These are phyloP conservation scores for Saturnispora gosingensis DNA, from an alignment of 805 yeast species.

Conservation along the genomic window DNA sequence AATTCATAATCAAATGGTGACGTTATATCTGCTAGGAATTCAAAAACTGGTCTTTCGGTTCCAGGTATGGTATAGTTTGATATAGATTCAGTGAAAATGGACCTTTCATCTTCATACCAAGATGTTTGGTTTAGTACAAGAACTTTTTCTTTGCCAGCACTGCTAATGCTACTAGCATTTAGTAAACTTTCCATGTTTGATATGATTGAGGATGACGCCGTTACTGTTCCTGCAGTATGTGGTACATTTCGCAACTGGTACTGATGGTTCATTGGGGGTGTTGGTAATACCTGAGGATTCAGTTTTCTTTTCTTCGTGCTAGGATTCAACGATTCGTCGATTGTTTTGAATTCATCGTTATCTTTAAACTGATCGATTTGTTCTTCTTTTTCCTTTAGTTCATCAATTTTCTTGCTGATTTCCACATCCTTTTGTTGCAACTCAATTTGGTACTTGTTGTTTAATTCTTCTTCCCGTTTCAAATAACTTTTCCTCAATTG, in stretches of 20 bases:
- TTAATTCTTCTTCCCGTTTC: slow-evolving; percentile 32
- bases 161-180: neutral
- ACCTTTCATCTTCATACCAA: slow-evolving; percentile 30
- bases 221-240: neutral
- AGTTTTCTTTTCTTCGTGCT: neutral
- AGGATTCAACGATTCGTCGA: slow-evolving; percentile 3
- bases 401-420: slow-evolving; percentile 12
- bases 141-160: slow-evolving; percentile 8
- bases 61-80: slow-evolving; percentile 31
- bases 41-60: slow-evolving; percentile 24
- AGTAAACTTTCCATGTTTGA: neutral
- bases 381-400: slow-evolving; percentile 3
- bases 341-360: slow-evolving; percentile 5
- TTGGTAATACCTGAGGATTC: neutral
- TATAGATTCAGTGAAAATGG: slow-evolving; percentile 30
- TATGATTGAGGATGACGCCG: neutral
- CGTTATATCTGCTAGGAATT: slow-evolving; percentile 27
- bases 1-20: slow-evolving; percentile 23
- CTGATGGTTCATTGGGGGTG: neutral
- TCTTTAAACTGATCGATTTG: slow-evolving; percentile 4
- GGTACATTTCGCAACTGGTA: neutral
- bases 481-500: slow-evolving; percentile 32
- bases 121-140: slow-evolving; percentile 26
- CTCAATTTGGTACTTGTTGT: slow-evolving; percentile 18
- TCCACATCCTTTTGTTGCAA: slow-evolving; percentile 18